A percentile compares a stretch with the other conserved stretches of the same genome.
Evolutionary conservation across 163 green algal species (phyloP).

Genomic region (Scenedesmus sp.): DNA sequence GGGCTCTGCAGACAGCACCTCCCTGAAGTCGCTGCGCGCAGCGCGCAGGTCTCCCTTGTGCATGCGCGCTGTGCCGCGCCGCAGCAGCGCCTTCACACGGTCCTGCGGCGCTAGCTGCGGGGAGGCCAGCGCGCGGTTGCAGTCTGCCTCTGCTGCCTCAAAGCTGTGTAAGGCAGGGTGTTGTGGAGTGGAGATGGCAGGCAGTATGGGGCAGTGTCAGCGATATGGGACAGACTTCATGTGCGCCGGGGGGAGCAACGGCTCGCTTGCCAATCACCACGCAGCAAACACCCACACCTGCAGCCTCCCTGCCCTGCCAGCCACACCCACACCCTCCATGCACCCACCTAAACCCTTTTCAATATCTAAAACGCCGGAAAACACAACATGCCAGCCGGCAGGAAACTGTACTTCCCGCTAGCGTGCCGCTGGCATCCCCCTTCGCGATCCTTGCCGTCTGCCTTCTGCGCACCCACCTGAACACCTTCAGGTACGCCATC

Average conservation of each 20-base stretch:
- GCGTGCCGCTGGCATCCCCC: too few species aligned
- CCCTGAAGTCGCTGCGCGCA: slow-evolving; percentile 52
- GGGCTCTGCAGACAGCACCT: slow-evolving; percentile 82
- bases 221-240: too few species aligned
- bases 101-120: slow-evolving; percentile 25
- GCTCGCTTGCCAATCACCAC: neutral
- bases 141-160: slow-evolving; percentile 84
- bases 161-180: slow-evolving; percentile 54
- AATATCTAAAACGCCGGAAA: slow-evolving; percentile 55
- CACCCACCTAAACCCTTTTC: slow-evolving; percentile 61
- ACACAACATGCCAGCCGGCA: too few species aligned
- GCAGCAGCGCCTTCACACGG: slow-evolving; percentile 52
- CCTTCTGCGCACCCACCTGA: neutral
- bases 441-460: too few species aligned
- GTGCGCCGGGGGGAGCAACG: too few species aligned
- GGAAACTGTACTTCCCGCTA: too few species aligned
- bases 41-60: slow-evolving; percentile 37
- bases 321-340: too few species aligned
- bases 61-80: slow-evolving; percentile 60
- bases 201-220: neutral
- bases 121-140: slow-evolving; percentile 59
- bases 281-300: neutral
- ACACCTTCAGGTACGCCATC: slow-evolving; percentile 75
- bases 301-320: too few species aligned
- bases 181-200: neutral